A percentile compares a stretch with the other conserved stretches of the same genome.
Conservation (phyloP, 2,329 filamentous ascomycete genomes). For the Xylaria polymorpha region DNA sequence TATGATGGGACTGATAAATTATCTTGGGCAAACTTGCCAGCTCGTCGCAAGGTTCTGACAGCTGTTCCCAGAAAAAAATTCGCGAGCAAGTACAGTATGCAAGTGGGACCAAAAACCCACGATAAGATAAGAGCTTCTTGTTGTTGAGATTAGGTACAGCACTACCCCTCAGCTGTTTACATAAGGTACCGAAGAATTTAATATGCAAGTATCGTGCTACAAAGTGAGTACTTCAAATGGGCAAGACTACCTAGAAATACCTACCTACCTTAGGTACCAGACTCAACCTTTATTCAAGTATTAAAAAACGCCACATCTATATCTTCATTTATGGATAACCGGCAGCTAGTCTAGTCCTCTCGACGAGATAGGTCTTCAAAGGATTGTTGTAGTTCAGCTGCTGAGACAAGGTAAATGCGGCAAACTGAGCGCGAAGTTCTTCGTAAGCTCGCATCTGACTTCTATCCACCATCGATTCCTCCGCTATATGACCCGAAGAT, state of each 20-base stretch:
- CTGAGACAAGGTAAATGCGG: slow-evolving; percentile 27
- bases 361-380: slow-evolving; percentile 33
- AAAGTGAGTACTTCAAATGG: too few relatives aligned
- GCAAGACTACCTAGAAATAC: too few relatives aligned
- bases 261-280: too few relatives aligned
- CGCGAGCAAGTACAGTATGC: neutral
- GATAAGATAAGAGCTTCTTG: slow-evolving; percentile 36
- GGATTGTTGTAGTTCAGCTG: slow-evolving; percentile 36
- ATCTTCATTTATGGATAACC: slow-evolving; percentile 10
- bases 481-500: neutral
- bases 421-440: slow-evolving; percentile 33
- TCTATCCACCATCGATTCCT: slow-evolving; percentile 17
- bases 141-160: neutral
- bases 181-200: too few relatives aligned
- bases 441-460: slow-evolving; percentile 28
- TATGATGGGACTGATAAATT: slow-evolving; percentile 12
- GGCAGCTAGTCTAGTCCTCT: slow-evolving; percentile 14
- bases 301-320: neutral
- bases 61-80: slow-evolving; percentile 39
- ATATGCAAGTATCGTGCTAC: too few relatives aligned
- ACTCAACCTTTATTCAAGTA: neutral
- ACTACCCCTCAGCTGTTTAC: too few relatives aligned
- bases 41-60: slow-evolving; percentile 36
- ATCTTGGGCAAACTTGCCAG: slow-evolving; percentile 23
- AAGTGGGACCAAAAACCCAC: neutral